Conservation (phyloP, 2,329 filamentous ascomycete species). For the Fusarium sp. region DNA sequence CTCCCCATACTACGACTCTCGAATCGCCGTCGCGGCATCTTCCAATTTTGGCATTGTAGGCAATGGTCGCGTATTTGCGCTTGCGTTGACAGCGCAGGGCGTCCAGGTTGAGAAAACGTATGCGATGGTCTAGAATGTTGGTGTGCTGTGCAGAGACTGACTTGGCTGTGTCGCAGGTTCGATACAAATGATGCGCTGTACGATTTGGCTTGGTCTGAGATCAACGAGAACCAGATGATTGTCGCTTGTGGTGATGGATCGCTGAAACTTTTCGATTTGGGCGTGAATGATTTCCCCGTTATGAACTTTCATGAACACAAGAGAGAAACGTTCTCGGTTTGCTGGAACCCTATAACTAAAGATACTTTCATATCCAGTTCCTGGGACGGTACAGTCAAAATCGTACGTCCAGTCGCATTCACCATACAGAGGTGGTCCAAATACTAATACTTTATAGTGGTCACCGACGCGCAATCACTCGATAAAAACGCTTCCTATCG, state of each 20-base stretch:
- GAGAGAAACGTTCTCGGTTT: conserved; percentile 89
- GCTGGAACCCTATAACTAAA: conserved; percentile 93
- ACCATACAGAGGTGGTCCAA: no score
- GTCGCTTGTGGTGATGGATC: conserved; percentile 92
- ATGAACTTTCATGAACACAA: conserved; percentile 94
- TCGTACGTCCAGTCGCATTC: conserved; percentile 58
- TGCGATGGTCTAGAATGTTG: conserved; percentile 33
- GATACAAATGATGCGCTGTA: conserved; percentile 98
- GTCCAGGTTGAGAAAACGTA: conserved; percentile 87
- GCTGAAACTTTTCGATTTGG: conserved; percentile 92
- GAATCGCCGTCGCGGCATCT: conserved; percentile 88
- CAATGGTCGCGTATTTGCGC: conserved; percentile 88
- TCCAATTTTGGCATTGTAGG: conserved; percentile 97
- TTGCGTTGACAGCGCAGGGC: conserved; percentile 84
- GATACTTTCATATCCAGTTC: conserved; percentile 90
- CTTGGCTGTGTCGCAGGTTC: conserved; percentile 66
- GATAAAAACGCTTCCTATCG: conserved; percentile 86
- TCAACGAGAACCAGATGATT: conserved; percentile 93
- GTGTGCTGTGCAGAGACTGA: background rate
- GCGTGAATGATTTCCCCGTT: conserved; percentile 83
- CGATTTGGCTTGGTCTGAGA: conserved; percentile 94
- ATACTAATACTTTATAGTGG: conserved; percentile 67
- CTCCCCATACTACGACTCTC: conserved; percentile 96
- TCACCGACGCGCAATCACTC: conserved; percentile 80
- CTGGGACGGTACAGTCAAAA: conserved; percentile 96